Conservation (phyloP, 768 basidiomycete genomes). For the Calocera viscosa region DNA sequence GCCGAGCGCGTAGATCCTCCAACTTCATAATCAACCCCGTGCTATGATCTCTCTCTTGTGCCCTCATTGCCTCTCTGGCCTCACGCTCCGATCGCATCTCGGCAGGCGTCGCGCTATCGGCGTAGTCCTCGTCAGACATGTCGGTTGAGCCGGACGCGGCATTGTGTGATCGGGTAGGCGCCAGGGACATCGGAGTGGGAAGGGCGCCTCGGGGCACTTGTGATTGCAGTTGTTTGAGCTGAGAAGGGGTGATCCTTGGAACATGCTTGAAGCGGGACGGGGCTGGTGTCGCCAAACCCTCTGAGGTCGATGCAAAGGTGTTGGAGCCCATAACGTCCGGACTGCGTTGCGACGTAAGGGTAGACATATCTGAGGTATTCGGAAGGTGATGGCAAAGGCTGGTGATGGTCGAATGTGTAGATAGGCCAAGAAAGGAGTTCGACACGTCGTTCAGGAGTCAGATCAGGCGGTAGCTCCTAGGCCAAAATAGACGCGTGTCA, state of each 20-base stretch:
- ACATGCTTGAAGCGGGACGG: background rate
- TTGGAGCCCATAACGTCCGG: background rate
- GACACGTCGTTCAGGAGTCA: background rate
- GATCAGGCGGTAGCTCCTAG: no score
- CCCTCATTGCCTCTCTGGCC: background rate
- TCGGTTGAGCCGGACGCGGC: background rate
- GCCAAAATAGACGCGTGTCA: no score
- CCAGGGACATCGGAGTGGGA: background rate
- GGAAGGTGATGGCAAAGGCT: no score
- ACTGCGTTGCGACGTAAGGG: background rate
- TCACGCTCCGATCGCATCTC: background rate
- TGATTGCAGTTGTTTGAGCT: background rate
- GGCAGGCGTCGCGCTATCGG: background rate
- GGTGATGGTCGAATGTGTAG: background rate
- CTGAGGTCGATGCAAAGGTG: background rate
- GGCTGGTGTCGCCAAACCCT: background rate
- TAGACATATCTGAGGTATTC: background rate
- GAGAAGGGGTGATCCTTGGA: background rate
- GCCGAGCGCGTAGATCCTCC: background rate
- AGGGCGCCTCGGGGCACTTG: background rate
- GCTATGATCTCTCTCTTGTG: background rate
- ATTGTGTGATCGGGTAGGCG: background rate
- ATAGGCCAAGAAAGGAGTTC: background rate
- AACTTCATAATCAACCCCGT: background rate
- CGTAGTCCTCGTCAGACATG: background rate